A percentile compares a stretch with the other conserved stretches of the same genome.
Conservation (phyloP, 2,329 filamentous ascomycete genomes). For the Cercospora sojina region DNA sequence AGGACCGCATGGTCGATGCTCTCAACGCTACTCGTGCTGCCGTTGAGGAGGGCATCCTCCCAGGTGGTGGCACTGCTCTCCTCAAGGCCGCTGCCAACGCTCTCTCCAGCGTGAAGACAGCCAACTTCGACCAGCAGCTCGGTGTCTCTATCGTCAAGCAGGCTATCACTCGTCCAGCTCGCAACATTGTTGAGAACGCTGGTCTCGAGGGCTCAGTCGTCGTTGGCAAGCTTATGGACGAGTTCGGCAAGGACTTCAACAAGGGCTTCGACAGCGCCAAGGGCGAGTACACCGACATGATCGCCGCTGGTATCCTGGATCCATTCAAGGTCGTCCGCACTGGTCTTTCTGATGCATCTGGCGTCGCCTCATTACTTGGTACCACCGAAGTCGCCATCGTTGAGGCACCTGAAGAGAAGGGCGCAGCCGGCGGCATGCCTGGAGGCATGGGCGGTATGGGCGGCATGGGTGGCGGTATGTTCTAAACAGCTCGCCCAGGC, state of each 20-base stretch:
- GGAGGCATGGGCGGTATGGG: slow-evolving; percentile 62
- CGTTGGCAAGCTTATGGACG: slow-evolving; percentile 96
- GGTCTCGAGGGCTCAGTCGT: slow-evolving; percentile 93
- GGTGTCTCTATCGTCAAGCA: slow-evolving; percentile 97
- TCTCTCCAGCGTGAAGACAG: slow-evolving; percentile 74
- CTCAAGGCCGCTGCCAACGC: slow-evolving; percentile 95
- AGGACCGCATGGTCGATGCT: slow-evolving; percentile 98
- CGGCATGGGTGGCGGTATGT: slow-evolving; percentile 52
- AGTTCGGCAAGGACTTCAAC: slow-evolving; percentile 91
- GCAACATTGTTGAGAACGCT: slow-evolving; percentile 96
- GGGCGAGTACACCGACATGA: slow-evolving; percentile 99
- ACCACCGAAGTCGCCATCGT: slow-evolving; percentile 98
- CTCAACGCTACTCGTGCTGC: slow-evolving; percentile 96
- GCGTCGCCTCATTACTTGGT: slow-evolving; percentile 93
- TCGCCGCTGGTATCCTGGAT: slow-evolving; percentile 91
- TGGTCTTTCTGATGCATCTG: slow-evolving; percentile 88
- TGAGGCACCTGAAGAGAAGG: slow-evolving; percentile 93
- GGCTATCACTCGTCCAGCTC: slow-evolving; percentile 91
- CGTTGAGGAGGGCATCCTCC: slow-evolving; percentile 98
- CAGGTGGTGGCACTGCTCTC: slow-evolving; percentile 95
- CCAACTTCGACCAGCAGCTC: slow-evolving; percentile 99
- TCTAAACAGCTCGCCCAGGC: slow-evolving; percentile 28
- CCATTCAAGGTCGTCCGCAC: slow-evolving; percentile 99
- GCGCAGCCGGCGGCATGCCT: slow-evolving; percentile 50
- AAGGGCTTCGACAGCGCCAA: slow-evolving; percentile 95